Evolutionary conservation across 164 flowering plant species (phyloP).

Genomic region (Piper betle): DNA sequence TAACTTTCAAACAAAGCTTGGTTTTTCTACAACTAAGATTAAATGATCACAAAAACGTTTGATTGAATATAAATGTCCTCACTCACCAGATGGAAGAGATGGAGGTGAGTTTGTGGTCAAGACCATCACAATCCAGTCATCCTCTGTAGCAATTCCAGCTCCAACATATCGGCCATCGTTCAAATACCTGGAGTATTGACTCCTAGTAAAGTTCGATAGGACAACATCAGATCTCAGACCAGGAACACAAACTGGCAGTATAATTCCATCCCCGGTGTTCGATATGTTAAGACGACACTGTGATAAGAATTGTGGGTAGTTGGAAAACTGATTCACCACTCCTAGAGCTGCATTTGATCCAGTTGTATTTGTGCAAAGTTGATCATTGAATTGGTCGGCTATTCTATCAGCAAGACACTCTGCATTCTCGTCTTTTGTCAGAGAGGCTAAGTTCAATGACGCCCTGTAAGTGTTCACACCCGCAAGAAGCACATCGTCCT

Average conservation of each 20-base stretch:
- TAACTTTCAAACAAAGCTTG: too few species aligned
- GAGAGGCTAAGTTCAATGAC: conserved; percentile 32
- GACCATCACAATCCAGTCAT: conserved; percentile 56
- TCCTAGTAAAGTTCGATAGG: conserved; percentile 54
- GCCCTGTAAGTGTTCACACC: conserved; percentile 56
- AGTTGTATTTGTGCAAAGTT: conserved; percentile 30
- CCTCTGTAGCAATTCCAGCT: conserved; percentile 44
- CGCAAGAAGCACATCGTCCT: conserved; percentile 51
- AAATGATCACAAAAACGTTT: too few species aligned
- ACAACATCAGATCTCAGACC: conserved; percentile 31
- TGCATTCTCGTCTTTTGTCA: conserved; percentile 50
- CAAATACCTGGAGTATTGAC: conserved; percentile 36
- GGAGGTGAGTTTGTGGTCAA: conserved; percentile 23
- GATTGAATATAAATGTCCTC: too few species aligned
- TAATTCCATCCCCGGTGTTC: conserved; percentile 40
- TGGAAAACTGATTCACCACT: conserved; percentile 19
- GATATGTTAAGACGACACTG: conserved; percentile 53
- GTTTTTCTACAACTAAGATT: too few species aligned
- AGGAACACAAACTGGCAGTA: conserved; percentile 75
- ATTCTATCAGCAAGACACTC: conserved; percentile 64
- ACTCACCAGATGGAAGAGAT: too few species aligned
- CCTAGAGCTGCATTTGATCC: conserved; percentile 22
- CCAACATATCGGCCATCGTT: conserved; percentile 45
- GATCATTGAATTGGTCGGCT: conserved; percentile 37
- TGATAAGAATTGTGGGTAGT: conserved; percentile 39